These are phyloP conservation scores for Penicillium taxi DNA, from an alignment of 495 filamentous ascomycete genomes.

Conservation along the genomic window DNA sequence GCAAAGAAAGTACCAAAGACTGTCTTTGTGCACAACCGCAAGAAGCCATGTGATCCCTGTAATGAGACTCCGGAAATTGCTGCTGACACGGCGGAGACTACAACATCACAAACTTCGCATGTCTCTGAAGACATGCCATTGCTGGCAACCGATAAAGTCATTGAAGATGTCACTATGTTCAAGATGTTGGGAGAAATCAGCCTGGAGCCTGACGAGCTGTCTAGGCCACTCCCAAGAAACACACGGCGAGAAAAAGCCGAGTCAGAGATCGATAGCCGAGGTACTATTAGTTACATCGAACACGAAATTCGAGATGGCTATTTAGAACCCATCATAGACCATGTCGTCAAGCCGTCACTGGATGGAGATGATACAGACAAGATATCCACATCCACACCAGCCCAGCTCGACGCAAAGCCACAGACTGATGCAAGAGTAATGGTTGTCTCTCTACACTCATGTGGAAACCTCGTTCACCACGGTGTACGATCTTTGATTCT, in stretches of 20 bases:
- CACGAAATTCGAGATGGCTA: conserved; percentile 56
- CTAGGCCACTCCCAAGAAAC: conserved; percentile 3
- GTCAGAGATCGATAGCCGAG: conserved; percentile 11
- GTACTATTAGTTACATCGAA: conserved; percentile 44
- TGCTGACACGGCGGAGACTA: conserved; percentile 14
- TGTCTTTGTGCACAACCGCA: conserved; percentile 62
- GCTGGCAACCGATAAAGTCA: conserved; percentile 26
- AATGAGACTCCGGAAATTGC: conserved; percentile 21
- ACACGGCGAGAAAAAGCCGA: conserved; percentile 21
- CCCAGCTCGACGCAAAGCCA: conserved; percentile 5
- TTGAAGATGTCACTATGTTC: conserved; percentile 27
- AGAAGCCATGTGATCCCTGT: conserved; percentile 56
- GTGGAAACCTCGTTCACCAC: conserved; percentile 93
- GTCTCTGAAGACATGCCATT: conserved; percentile 17
- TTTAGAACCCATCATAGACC: conserved; percentile 61
- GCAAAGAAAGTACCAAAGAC: conserved; percentile 51
- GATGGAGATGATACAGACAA: conserved; percentile 4
- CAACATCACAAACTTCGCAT: conserved; percentile 1
- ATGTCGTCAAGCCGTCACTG: conserved; percentile 44
- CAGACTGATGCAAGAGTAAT: conserved; percentile 49
- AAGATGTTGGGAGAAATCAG: conserved; percentile 34
- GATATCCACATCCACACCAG: not conserved
- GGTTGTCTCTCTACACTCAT: conserved; percentile 92
- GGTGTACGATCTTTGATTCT: conserved; percentile 76
- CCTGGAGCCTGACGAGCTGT: conserved; percentile 27